A percentile compares a stretch with the other conserved stretches of the same genome.
Evolutionary conservation across 2,329 filamentous ascomycete species (phyloP).

Genomic region (Penicillium hordei): DNA sequence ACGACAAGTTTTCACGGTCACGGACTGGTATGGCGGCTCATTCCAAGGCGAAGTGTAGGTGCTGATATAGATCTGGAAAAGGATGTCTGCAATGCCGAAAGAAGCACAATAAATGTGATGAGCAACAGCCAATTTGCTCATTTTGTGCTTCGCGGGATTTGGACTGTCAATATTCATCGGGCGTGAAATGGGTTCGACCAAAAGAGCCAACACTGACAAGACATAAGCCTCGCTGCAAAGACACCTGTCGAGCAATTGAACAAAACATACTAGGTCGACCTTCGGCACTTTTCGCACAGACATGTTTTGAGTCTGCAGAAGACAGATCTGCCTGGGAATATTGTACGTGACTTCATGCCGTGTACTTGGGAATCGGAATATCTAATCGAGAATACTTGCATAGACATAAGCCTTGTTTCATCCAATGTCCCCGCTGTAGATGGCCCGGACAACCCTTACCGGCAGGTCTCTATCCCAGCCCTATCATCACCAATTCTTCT

Average conservation of each 20-base stretch:
- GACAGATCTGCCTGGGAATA: constrained; percentile 26
- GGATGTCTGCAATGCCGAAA: constrained; percentile 25
- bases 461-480: constrained; percentile 22
- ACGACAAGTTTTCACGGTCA: constrained; percentile 20
- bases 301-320: constrained; percentile 17
- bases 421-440: constrained; percentile 26
- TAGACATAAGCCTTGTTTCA: constrained; percentile 26
- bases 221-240: constrained; percentile 17
- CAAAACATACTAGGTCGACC: neutral
- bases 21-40: constrained; percentile 16
- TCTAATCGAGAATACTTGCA: neutral
- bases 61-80: constrained; percentile 6
- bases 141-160: constrained; percentile 13
- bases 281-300: constrained; percentile 5
- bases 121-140: constrained; percentile 17
- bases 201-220: constrained; percentile 15
- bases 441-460: constrained; percentile 26
- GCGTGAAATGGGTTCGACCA: constrained; percentile 21
- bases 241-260: neutral
- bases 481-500: constrained; percentile 24
- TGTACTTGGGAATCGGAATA: neutral
- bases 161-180: constrained; percentile 20
- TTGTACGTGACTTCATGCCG: constrained; percentile 11
- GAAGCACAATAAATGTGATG: constrained; percentile 27
- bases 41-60: neutral